These are phyloP conservation scores for Metschnikowia cubensis DNA, from an alignment of 805 yeast genomes.

Conservation along the genomic window DNA sequence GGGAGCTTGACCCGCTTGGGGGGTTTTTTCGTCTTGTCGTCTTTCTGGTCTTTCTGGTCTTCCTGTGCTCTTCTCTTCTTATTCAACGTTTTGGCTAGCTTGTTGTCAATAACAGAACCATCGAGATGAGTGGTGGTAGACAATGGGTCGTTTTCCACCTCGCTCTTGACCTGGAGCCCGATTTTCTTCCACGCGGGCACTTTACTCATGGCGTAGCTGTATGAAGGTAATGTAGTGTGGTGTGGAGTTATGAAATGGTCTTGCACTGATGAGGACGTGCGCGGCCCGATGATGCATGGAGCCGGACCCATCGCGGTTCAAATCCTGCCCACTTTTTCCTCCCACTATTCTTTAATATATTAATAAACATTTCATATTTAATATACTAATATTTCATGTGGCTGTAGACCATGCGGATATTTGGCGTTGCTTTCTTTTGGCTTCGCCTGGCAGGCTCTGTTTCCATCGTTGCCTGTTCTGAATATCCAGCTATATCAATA, in stretches of 20 bases:
- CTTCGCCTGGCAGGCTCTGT: conserved; percentile 8
- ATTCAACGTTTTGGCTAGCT: conserved; percentile 40
- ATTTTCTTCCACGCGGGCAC: conserved; percentile 84
- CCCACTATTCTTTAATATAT: neutral
- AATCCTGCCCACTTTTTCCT: neutral
- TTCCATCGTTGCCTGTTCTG: conserved; percentile 10
- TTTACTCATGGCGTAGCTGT: conserved; percentile 14
- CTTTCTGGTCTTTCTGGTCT: conserved; percentile 14
- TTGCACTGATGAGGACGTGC: conserved; percentile 11
- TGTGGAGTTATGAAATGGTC: neutral
- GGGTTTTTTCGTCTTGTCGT: conserved; percentile 43
- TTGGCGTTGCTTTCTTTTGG: conserved; percentile 9
- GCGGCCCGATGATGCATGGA: conserved; percentile 3
- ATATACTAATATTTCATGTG: neutral
- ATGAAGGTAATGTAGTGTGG: too few relatives aligned
- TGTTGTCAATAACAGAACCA: conserved; percentile 37
- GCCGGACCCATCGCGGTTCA: conserved; percentile 2
- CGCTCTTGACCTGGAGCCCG: conserved; percentile 60
- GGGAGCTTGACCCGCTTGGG: conserved; percentile 71
- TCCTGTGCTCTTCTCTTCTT: conserved; percentile 27
- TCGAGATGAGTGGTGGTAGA: conserved; percentile 44
- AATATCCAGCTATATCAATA: conserved; percentile 33
- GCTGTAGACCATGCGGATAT: conserved; percentile 16
- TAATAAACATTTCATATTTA: too few relatives aligned
- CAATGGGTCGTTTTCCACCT: conserved; percentile 43